Conservation (phyloP, 1,139 yeast species). For the Yarrowia galli region DNA sequence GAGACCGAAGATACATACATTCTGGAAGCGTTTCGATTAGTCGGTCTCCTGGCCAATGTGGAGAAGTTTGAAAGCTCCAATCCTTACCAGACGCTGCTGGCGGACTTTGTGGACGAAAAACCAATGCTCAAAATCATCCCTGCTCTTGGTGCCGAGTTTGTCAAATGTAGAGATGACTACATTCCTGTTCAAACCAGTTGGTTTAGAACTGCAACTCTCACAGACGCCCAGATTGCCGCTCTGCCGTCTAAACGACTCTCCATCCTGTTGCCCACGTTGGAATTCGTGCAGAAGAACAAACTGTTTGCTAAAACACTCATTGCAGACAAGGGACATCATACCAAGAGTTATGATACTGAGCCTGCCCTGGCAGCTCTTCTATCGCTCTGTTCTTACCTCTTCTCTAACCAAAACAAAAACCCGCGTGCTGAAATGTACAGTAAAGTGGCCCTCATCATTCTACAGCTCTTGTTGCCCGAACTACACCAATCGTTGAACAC, state of each 20-base stretch:
- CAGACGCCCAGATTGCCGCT: constrained; percentile 16
- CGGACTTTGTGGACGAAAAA: constrained; percentile 53
- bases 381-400: constrained; percentile 48
- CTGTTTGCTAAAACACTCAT: constrained; percentile 49
- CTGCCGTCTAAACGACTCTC: constrained; percentile 47
- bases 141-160: constrained; percentile 48
- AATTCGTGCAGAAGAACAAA: constrained; percentile 51
- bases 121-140: constrained; percentile 50
- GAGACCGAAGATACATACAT: constrained; percentile 44
- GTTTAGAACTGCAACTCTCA: constrained; percentile 3
- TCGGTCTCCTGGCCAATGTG: constrained; percentile 52
- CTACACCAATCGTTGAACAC: constrained; percentile 42
- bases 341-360: constrained; percentile 5
- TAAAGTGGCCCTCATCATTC: constrained; percentile 48
- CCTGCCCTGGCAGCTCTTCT: constrained; percentile 48
- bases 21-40: constrained; percentile 51
- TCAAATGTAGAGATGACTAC: constrained; percentile 45
- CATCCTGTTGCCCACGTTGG: constrained; percentile 50
- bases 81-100: constrained; percentile 52
- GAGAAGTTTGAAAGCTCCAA: constrained; percentile 51
- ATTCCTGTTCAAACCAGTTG: constrained; percentile 17
- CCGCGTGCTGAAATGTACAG: constrained; percentile 48
- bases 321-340: constrained; percentile 44
- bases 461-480: constrained; percentile 50
- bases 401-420: constrained; percentile 49